Base-by-base conservation (phyloP, 2,329 filamentous ascomycete genomes). In the Rugonectria rugulosa region DNA sequence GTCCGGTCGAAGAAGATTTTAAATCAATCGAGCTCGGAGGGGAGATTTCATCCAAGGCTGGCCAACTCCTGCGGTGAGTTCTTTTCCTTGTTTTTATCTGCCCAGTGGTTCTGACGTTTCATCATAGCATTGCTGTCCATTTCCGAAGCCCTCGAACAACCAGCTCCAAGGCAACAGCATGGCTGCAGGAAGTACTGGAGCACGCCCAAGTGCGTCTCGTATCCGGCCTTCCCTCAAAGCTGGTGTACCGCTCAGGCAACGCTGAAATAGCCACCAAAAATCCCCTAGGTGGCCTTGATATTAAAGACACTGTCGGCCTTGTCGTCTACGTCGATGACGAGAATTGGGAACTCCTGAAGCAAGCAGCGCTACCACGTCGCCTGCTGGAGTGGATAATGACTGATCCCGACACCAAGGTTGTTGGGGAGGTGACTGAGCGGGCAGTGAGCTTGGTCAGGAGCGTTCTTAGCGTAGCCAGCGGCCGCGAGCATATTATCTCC, bases 351-450 rank as follows among this genome's bases (percentile, higher is more conserved):
- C 58, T 23, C 61, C 58, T 47, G 59, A 66, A n/a, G 44, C 53
- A 59, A 19, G 57, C 57, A 11, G 32, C 50, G 23, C 53, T 66
- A 4, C 64, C 64, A 6, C 62, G 58, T 27, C 53, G 60, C 9
- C 43, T 66, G n/a, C 15, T 66, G 21, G 63, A 65, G 37, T 66
- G 64, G 64, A 53, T 66, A 14, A 66, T 66, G 64, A 60, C 59
- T 1, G 48, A 65, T 6, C 63, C 63, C 5, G 53, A 53, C 8
- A 51, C 61, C 7, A 44, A 49, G 3, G 4, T 41, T 2, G 34
- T n/a, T 3, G 52, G 45, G 11, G 15, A 36, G 6, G 55, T 63
- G 2, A 20, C 56, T 3, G 63, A 66, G 45, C 45, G 57, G 10
- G 61, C 63, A 0, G 51, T 65, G 2, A 60, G 63, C 32, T 38